phyloP scores from a whole-genome alignment of 2,329 filamentous ascomycete genomes.

The Venturia carpophila region DNA sequence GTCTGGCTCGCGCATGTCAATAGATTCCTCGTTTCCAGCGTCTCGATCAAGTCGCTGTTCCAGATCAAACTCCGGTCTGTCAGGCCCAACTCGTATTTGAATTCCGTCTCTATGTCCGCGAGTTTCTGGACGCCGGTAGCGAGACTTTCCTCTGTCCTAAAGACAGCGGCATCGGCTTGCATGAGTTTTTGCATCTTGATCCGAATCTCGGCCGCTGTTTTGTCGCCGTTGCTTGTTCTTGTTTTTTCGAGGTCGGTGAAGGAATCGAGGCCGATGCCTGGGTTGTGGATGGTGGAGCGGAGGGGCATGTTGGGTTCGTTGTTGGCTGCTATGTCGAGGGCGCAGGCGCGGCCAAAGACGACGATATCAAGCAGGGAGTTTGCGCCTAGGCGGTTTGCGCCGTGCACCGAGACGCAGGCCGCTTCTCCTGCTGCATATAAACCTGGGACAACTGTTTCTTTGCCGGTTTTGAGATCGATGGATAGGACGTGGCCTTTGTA shows the following conservation, averaged over 20 bases:
- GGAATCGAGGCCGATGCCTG: slow-evolving; percentile 31
- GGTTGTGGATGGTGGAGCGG: slow-evolving; percentile 26
- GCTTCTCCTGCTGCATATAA: slow-evolving; percentile 43
- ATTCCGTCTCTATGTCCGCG: slow-evolving; percentile 31
- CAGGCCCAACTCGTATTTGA: slow-evolving; percentile 31
- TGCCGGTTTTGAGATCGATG: slow-evolving; percentile 30
- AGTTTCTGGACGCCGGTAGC: slow-evolving; percentile 29
- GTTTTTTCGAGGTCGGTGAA: slow-evolving; percentile 32
- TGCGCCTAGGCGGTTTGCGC: slow-evolving; percentile 42
- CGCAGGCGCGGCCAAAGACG: slow-evolving; percentile 42
- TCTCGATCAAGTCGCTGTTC: slow-evolving; percentile 43
- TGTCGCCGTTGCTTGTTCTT: slow-evolving; percentile 32
- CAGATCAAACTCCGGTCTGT: slow-evolving; percentile 41
- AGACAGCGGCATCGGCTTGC: slow-evolving; percentile 41
- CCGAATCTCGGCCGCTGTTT: slow-evolving; percentile 33
- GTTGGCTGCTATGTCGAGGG: slow-evolving; percentile 35
- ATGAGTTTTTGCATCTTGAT: slow-evolving; percentile 40
- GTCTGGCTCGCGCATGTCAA: slow-evolving; percentile 42
- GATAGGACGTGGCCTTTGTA: slow-evolving; percentile 42
- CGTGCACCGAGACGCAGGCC: slow-evolving; percentile 43
- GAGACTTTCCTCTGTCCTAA: slow-evolving; percentile 36
- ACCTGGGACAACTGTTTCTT: slow-evolving; percentile 38
- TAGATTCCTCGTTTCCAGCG: slow-evolving; percentile 40
- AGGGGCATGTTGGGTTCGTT: slow-evolving; percentile 32
- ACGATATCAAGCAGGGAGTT: slow-evolving; percentile 45